Evolutionary conservation across 805 yeast species (phyloP), one percentile per base, ranked within the genome.

Genomic region (Yarrowia osloensis): DNA sequence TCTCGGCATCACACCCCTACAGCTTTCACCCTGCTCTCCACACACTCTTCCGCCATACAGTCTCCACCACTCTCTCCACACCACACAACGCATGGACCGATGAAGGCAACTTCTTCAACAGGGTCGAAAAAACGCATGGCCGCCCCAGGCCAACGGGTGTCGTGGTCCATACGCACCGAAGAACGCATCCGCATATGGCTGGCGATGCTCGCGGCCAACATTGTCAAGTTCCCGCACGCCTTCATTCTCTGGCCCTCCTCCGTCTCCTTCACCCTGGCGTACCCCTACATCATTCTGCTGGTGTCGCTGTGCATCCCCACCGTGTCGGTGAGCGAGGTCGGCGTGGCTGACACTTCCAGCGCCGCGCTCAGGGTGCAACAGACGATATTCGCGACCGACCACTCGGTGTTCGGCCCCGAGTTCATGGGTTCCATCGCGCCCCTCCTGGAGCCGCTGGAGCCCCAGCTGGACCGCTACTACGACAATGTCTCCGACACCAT

Each of bases 191-290:
- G 63, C 63, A 57, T 57, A 57, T 57, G 63, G 63, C 37, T 57
- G 26, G 63, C 63, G 47, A 37, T 57, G 47, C 63, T 57, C 26
- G 63, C 63, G n/a, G 63, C 63, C 28, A 57, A 57, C 49, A 57
- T 57, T 28, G 63, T 57, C 49, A 57, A 57, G 68, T 75, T 76
- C 46, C 85, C 84, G 6, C 71, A 79, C 31, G 70, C 74, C 3
- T 82, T 77, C 71, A 85, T 85, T 29, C 76, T 85, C 11, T 77
- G 82, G 78, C 87, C 88, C 0, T 77, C 82, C 3, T 73, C 85
- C 2, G 67, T 83, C 2, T 78, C 81, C 9, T 81, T 85, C 67
- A 74, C 82, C 4, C 68, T 85, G 24, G 78, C 86, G 11, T 85
- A 84, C 70, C 86, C 87, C 13, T 80, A 81, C 70, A 70, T 80